These are phyloP conservation scores for Barbarea vulgaris DNA, from an alignment of 345 rosid genomes.

Conservation along the genomic window DNA sequence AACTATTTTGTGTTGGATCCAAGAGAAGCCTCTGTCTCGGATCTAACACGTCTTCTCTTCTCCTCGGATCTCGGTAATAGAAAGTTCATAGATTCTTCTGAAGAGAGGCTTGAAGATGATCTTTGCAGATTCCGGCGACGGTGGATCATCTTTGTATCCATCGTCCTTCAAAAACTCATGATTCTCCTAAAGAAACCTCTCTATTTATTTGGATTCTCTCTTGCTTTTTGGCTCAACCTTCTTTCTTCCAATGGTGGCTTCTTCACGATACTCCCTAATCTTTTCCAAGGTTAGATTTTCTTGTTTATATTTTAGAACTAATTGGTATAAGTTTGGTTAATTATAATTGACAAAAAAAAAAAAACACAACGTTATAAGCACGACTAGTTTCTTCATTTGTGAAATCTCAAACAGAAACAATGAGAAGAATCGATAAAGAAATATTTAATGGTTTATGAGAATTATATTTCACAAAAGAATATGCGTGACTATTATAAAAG, in stretches of 20 bases:
- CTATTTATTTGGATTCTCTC: slow-evolving; percentile 22
- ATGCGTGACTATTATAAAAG: not conserved
- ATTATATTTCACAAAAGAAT: not conserved
- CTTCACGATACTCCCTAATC: slow-evolving; percentile 36
- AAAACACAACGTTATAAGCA: not conserved
- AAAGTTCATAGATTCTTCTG: slow-evolving; percentile 41
- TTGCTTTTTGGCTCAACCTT: slow-evolving; percentile 50
- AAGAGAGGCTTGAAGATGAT: slow-evolving; percentile 6
- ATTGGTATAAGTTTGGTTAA: not conserved
- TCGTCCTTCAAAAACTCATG: slow-evolving; percentile 48
- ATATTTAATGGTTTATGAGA: not conserved
- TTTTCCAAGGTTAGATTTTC: slow-evolving; percentile 43
- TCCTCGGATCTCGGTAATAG: slow-evolving; percentile 33
- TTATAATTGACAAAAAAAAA: not conserved
- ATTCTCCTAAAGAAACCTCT: slow-evolving; percentile 34
- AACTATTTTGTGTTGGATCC: slow-evolving; percentile 36
- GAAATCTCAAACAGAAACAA: not conserved
- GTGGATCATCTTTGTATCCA: slow-evolving; percentile 59
- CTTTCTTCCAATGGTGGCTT: slow-evolving; percentile 50
- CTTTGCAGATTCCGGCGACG: slow-evolving; percentile 40
- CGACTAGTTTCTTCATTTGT: not conserved
- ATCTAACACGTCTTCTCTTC: slow-evolving; percentile 46
- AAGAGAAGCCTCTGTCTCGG: slow-evolving; percentile 45
- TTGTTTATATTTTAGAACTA: not conserved
- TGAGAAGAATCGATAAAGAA: not conserved